Evolutionary conservation across 1,284 basidiomycete species (phyloP).

Genomic region (Golubevia pallescens): DNA sequence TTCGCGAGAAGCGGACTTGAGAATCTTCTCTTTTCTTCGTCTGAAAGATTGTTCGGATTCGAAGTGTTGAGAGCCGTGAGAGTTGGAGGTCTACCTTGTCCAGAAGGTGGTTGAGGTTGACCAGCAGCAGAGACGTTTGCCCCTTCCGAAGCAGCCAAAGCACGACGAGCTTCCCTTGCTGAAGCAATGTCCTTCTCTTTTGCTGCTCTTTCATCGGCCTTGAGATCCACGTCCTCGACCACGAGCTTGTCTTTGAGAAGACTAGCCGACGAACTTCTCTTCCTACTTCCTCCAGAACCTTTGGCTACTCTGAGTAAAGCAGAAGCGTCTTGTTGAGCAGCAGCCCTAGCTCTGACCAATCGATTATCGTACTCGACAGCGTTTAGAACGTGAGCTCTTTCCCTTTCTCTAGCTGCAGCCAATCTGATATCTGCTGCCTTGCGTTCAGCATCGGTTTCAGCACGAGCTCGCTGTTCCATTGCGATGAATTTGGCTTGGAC

Average conservation of each 20-base stretch:
- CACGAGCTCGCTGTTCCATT: conserved; percentile 63
- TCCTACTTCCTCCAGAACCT: no score
- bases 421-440: not conserved
- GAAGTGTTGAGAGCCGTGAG: conserved; percentile 1
- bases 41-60: conserved; percentile 8
- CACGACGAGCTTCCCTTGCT: no score
- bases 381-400: no score
- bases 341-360: no score
- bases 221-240: not conserved
- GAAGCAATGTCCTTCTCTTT: not conserved
- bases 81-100: conserved; percentile 1
- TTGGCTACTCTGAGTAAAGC: no score
- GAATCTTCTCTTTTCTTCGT: conserved; percentile 12
- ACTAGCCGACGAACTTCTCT: no score
- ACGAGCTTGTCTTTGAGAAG: no score
- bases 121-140: not conserved
- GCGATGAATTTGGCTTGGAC: conserved; percentile 67
- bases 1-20: not conserved
- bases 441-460: conserved; percentile 11
- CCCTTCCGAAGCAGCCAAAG: not conserved
- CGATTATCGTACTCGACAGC: no score
- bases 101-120: not conserved
- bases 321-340: no score
- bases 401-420: no score
- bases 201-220: not conserved